Conservation (phyloP, 441 rosid genomes). For the Pelargonium australe region DNA sequence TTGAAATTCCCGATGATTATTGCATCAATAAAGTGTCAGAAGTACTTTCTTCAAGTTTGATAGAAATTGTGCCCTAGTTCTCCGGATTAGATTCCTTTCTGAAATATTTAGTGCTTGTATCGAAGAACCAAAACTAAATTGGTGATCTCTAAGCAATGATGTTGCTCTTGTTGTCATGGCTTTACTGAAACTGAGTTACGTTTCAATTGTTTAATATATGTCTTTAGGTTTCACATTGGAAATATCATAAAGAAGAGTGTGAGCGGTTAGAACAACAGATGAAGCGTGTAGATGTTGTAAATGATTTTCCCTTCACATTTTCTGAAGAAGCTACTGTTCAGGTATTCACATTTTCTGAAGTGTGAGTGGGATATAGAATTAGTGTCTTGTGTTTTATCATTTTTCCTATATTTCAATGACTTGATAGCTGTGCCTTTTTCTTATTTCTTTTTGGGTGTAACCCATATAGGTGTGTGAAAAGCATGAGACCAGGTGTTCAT, state of each 20-base stretch:
- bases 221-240: slow-evolving; percentile 58
- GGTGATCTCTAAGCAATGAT: neutral
- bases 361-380: neutral
- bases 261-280: slow-evolving; percentile 72
- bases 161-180: neutral
- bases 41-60: neutral
- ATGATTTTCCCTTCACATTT: slow-evolving; percentile 73
- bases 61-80: neutral
- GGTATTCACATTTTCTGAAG: no score
- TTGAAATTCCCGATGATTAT: neutral
- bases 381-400: neutral
- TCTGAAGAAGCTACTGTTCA: slow-evolving; percentile 54
- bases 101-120: neutral
- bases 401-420: neutral
- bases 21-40: neutral
- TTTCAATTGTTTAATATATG: neutral
- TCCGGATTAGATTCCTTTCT: neutral
- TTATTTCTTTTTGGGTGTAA: neutral
- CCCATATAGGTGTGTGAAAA: slow-evolving; percentile 38
- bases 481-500: slow-evolving; percentile 58
- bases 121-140: neutral
- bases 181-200: neutral
- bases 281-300: slow-evolving; percentile 47
- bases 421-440: slow-evolving; percentile 1
- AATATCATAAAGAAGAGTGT: slow-evolving; percentile 72